Evolutionary conservation across 2,329 filamentous ascomycete genomes (phyloP).

Genomic region (Thelonectria discophora): DNA sequence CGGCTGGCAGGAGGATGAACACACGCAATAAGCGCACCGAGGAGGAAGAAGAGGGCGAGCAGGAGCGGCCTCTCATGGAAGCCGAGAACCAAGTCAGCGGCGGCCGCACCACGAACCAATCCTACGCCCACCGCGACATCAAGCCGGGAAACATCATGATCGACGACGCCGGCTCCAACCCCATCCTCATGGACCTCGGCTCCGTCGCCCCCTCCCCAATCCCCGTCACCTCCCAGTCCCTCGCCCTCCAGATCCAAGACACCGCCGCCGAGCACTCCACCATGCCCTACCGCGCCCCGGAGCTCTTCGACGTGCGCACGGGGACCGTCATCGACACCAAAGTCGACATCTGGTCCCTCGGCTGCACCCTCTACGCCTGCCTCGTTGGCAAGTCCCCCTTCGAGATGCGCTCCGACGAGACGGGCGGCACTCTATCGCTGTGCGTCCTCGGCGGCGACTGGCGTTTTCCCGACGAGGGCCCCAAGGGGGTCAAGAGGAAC

Average conservation of each 20-base stretch:
- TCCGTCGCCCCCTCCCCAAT: conserved; percentile 88
- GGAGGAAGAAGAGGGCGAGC: conserved; percentile 75
- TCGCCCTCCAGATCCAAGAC: conserved; percentile 93
- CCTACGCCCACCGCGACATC: conserved; percentile 95
- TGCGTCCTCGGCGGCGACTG: conserved; percentile 95
- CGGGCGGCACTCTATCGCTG: conserved; percentile 89
- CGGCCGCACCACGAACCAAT: conserved; percentile 70
- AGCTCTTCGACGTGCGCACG: conserved; percentile 97
- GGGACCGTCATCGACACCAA: conserved; percentile 93
- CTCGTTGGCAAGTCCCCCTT: conserved; percentile 97
- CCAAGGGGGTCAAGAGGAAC: conserved; percentile 61
- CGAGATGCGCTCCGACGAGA: conserved; percentile 94
- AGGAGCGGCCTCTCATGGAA: conserved; percentile 85
- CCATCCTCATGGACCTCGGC: conserved; percentile 97
- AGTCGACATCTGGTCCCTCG: conserved; percentile 96
- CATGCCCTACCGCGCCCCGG: conserved; percentile 97
- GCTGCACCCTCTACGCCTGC: conserved; percentile 97
- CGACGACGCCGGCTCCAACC: conserved; percentile 84
- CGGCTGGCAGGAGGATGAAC: conserved; percentile 38
- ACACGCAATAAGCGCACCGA: conserved; percentile 59
- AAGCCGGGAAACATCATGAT: conserved; percentile 99
- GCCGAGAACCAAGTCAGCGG: conserved; percentile 73
- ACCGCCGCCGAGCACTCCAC: conserved; percentile 95
- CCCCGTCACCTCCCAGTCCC: conserved; percentile 86
- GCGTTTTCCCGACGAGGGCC: conserved; percentile 91